Conservation (phyloP, 352 stramenopile genomes). For the Aphanomyces cochlioides region DNA sequence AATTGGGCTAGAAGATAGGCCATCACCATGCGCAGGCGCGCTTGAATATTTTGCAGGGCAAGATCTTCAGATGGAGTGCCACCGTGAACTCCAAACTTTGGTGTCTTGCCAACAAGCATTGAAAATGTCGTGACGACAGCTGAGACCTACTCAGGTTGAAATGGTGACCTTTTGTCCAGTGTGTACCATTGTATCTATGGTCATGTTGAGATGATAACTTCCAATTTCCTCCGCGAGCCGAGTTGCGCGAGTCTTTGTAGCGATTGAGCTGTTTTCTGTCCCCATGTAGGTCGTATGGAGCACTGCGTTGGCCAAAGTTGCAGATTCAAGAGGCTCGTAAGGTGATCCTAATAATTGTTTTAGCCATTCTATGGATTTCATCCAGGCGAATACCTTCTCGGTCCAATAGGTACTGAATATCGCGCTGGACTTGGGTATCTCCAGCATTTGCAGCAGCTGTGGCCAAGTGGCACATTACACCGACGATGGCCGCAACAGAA, state of each 20-base stretch:
- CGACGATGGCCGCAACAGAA: conserved; percentile 95
- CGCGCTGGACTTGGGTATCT: conserved; percentile 70
- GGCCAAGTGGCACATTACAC: conserved; percentile 97
- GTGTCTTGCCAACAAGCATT: conserved; percentile 84
- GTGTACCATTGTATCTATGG: conserved; percentile 91
- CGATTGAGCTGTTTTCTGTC: conserved; percentile 92
- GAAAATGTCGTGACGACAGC: conserved; percentile 75
- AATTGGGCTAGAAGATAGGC: conserved; percentile 97
- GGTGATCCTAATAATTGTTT: conserved; percentile 32
- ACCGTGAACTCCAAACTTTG: conserved; percentile 83
- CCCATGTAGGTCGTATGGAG: conserved; percentile 99
- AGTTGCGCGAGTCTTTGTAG: conserved; percentile 87
- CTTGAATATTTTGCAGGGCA: conserved; percentile 99
- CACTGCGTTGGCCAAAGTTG: conserved; percentile 89
- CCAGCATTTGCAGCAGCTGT: conserved; percentile 76
- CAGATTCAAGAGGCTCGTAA: conserved; percentile 64
- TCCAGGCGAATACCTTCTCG: conserved; percentile 31
- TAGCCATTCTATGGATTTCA: too few relatives aligned
- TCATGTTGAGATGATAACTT: conserved; percentile 93
- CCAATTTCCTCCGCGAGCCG: conserved; percentile 90
- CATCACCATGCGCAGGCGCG: conserved; percentile 97
- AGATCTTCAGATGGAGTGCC: conserved; percentile 93
- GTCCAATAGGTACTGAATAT: conserved; percentile 83
- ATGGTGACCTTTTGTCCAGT: background rate
- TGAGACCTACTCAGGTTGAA: conserved; percentile 15